These are phyloP conservation scores for Cajanus cajan DNA, from an alignment of 306 rosid species.

Conservation along the genomic window DNA sequence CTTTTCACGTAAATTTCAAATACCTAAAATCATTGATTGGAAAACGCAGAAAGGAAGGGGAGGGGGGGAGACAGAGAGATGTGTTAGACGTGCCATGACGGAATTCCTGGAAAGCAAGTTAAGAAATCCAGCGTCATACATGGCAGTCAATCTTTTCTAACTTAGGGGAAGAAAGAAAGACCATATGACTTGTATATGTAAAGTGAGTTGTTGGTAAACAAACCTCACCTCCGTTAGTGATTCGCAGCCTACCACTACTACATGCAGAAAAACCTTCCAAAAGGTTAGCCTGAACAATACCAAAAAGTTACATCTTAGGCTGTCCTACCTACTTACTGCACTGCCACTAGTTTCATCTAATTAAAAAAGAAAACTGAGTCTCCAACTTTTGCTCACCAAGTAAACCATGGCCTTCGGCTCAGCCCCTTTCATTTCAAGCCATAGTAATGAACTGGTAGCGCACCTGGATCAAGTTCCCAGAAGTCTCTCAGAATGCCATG, in stretches of 20 bases:
- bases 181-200: background rate
- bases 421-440: conserved; percentile 18
- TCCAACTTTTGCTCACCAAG: background rate
- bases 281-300: conserved; percentile 17
- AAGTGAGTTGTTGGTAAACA: conserved; percentile 6
- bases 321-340: conserved; percentile 12
- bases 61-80: background rate
- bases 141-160: background rate
- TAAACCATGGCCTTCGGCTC: no score
- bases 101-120: background rate
- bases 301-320: conserved; percentile 24
- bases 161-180: background rate
- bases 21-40: background rate
- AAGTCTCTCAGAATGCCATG: conserved; percentile 63
- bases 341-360: conserved; percentile 21
- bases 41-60: background rate
- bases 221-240: conserved; percentile 5
- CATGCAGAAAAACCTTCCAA: conserved; percentile 13
- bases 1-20: background rate
- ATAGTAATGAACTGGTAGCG: conserved; percentile 55
- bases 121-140: background rate
- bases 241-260: background rate
- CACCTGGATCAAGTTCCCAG: conserved; percentile 88
- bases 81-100: background rate
- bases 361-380: conserved; percentile 17